A percentile compares a stretch with the other conserved stretches of the same genome.
phyloP scores from a whole-genome alignment of 2,329 filamentous ascomycete species.

The Clarireedia hainanense region DNA sequence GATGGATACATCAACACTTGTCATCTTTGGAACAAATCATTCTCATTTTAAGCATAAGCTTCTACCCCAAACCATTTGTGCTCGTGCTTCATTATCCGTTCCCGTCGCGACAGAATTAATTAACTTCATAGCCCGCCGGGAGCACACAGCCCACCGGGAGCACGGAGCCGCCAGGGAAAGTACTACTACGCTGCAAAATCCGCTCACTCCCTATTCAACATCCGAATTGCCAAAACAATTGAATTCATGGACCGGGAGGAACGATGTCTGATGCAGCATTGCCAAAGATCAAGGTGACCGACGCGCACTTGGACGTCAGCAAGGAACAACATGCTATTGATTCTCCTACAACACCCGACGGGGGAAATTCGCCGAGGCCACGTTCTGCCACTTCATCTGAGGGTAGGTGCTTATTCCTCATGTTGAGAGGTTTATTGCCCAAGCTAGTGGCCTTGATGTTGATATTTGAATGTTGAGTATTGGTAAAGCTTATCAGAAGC shows the following conservation, averaged over 20 bases:
- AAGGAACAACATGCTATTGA: slow-evolving; percentile 17
- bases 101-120: background rate
- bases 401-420: slow-evolving; percentile 16
- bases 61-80: background rate
- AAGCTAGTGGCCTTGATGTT: background rate
- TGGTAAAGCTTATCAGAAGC: background rate
- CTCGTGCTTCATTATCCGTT: slow-evolving; percentile 4
- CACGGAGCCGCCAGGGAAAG: background rate
- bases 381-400: slow-evolving; percentile 26
- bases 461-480: background rate
- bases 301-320: slow-evolving; percentile 18
- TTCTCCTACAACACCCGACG: slow-evolving; percentile 25
- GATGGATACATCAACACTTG: background rate
- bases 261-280: slow-evolving; percentile 25
- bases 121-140: background rate
- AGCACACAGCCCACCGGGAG: background rate
- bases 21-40: background rate
- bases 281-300: slow-evolving; percentile 27
- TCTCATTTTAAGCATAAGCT: background rate
- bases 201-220: background rate
- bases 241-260: slow-evolving; percentile 19
- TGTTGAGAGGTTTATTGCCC: background rate
- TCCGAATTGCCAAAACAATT: background rate
- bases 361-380: slow-evolving; percentile 21
- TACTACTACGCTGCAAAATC: slow-evolving; percentile 1